Base-by-base conservation (phyloP, 371 early-diverging fungal species). In the Smittium culicis region DNA sequence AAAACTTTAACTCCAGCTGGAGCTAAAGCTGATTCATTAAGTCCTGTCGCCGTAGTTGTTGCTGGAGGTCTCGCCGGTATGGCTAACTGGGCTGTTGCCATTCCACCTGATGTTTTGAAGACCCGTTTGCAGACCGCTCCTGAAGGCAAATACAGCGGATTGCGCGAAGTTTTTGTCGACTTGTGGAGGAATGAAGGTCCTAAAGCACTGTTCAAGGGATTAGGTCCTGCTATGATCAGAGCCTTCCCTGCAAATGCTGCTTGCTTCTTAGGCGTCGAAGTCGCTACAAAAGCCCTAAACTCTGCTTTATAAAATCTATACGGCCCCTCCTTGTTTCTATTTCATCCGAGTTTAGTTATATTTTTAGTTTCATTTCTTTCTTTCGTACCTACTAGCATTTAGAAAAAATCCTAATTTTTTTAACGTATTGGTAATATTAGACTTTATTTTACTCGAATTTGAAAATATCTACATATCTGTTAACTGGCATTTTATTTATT, bases 41-140 rank as follows among this genome's bases (percentile, higher is more conserved):
- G 84, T 59, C 81, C 88, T 28, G 80, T 86, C 35, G 86, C 96
- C 25, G 88, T 93, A 54, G 77, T 98, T 69, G 88, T 92, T 71
- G 93, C 98, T 67, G 98, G 98, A 78, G 98, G 98, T 82, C 68
- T 80, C 27, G 79, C 78, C 30, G 79, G 84, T 59, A 77, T 82
- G 74, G 79, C 80, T 72, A 79, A 79, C 74, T 83, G 82, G 83
- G 73, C 77, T 17, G 76, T 82, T 27, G 78, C 79, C 56, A 77
- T 81, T 65, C 98, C 98, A 24, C 91, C 94, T 54, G 96, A 96
- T 84, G 96, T 95, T 35, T 83, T 98, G 77, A 98, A 98, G 79
- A 94, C 95, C 35, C 89, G 95, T 57, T 85, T 95, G 69, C 98
- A 98, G 81, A 84, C 96, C 17, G 88, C 94, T 0, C 93, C 96